A percentile compares a stretch with the other conserved stretches of the same genome.
Evolutionary conservation across 179 eudicot genomes (phyloP).

Genomic region (Beta corolliflora): DNA sequence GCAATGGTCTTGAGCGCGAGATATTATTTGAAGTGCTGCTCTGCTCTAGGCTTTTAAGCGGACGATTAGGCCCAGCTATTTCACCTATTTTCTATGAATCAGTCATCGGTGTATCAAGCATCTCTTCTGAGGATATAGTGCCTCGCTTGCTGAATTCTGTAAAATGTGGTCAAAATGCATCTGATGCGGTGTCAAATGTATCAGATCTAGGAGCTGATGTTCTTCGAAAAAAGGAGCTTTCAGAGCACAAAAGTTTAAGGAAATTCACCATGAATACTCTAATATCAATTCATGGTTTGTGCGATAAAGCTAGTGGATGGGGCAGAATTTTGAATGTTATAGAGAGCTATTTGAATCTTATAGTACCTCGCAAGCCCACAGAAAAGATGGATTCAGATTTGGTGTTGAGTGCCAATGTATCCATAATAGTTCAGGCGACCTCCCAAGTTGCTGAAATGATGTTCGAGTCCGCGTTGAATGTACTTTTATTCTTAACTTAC

Average conservation of each 20-base stretch:
- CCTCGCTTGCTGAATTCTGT: constrained; percentile 66
- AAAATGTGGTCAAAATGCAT: constrained; percentile 65
- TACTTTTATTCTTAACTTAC: constrained; percentile 73
- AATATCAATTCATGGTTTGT: constrained; percentile 63
- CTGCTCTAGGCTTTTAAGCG: constrained; percentile 59
- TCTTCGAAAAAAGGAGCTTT: constrained; percentile 69
- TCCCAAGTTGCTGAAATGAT: constrained; percentile 84
- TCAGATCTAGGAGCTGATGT: constrained; percentile 74
- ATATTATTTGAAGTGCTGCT: constrained; percentile 72
- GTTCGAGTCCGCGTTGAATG: constrained; percentile 83
- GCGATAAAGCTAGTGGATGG: constrained; percentile 69
- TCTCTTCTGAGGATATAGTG: constrained; percentile 74
- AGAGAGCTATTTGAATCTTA: constrained; percentile 66
- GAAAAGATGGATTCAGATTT: constrained; percentile 50
- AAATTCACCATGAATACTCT: constrained; percentile 76
- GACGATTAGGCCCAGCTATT: constrained; percentile 75
- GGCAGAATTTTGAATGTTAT: constrained; percentile 67
- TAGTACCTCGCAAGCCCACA: constrained; percentile 68
- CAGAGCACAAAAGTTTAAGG: constrained; percentile 74
- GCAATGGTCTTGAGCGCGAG: constrained; percentile 48
- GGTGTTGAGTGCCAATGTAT: constrained; percentile 46
- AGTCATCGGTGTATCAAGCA: constrained; percentile 49
- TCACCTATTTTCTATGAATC: constrained; percentile 79
- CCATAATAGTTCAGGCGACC: constrained; percentile 70
- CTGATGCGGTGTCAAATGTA: constrained; percentile 47